Base-by-base conservation (phyloP, 2,329 filamentous ascomycete genomes). In the Arthrobotrys iridis region DNA sequence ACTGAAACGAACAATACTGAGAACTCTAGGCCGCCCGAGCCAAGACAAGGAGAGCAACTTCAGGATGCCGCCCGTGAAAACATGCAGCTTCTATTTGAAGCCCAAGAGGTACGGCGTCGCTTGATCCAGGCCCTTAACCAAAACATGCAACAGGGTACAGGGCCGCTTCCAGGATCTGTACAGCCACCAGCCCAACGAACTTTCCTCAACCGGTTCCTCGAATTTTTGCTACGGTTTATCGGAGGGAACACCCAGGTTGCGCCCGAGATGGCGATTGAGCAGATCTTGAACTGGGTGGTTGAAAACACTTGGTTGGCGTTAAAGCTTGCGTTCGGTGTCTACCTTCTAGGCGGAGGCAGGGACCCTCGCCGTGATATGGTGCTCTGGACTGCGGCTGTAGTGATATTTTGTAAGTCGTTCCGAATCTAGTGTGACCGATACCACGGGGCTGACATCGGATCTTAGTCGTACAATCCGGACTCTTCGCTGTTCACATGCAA, bases 381-480 rank as follows among this genome's bases (percentile, higher is more conserved):
- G n/a, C 63, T 79, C n/a, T 77, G 76, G 30, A 41, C 45, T 45
- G 65, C 77, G 20, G 78, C 78, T 5, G 58, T 74, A 10, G 48
- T 77, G 13, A 78, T 79, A 11, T 79, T 79, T 58, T 52, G 78
- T 79, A 77, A 55, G 77, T 65, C 48, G n/a, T 40, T 5, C 15
- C 8, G n/a, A n/a, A n/a, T n/a, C n/a, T 20, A 13, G 2, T 24
- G n/a, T 41, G 40, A 24, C 46, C 43, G 8, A 18, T 43, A 13
- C 13, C n/a, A 35, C 18, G 35, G 11, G 13, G 33, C 20, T 45
- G 37, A 66, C 20, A 30, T 8, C 20, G 8, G 13, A 28, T 45
- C 48, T 18, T 58, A 79, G 77, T 79, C 41, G 79, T 77, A 78
- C 77, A 79, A 77, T 79, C 78, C 5, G 79, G 79, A 10, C 64